phyloP scores from a whole-genome alignment of 2,329 filamentous ascomycete species.

The Exophiala sp. region DNA sequence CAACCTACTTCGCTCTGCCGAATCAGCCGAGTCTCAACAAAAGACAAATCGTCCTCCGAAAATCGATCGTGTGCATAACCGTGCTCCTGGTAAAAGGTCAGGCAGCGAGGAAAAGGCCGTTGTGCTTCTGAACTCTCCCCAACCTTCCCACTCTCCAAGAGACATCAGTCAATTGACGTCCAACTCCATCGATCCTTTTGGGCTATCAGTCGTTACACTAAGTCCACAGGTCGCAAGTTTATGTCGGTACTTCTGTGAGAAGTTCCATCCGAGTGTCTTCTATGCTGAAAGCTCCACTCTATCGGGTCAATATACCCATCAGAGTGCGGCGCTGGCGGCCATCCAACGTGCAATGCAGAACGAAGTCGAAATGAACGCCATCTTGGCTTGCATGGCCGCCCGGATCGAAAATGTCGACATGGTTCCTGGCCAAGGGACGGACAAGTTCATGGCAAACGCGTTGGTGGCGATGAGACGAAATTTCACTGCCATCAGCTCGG shows the following conservation, averaged over 20 bases:
- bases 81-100: not conserved
- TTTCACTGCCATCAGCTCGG: constrained; percentile 20
- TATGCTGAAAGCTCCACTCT: constrained; percentile 22
- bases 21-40: not conserved
- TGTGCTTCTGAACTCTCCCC: constrained; percentile 10
- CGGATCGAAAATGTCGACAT: constrained; percentile 22
- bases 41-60: not conserved
- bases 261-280: constrained; percentile 25
- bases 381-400: constrained; percentile 26
- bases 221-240: constrained; percentile 21
- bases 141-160: constrained; percentile 3
- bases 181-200: constrained; percentile 22
- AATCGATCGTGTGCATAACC: not conserved
- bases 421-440: constrained; percentile 19
- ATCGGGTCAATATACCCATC: constrained; percentile 20
- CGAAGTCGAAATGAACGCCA: constrained; percentile 27
- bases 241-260: constrained; percentile 23
- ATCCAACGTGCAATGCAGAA: constrained; percentile 22
- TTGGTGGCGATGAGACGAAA: constrained; percentile 19
- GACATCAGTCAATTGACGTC: constrained; percentile 22
- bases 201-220: constrained; percentile 21
- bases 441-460: constrained; percentile 24
- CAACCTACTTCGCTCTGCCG: not conserved
- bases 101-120: constrained; percentile 1
- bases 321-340: constrained; percentile 16